Evolutionary conservation across 345 rosid species (phyloP).

Genomic region (Anacardium occidentale): DNA sequence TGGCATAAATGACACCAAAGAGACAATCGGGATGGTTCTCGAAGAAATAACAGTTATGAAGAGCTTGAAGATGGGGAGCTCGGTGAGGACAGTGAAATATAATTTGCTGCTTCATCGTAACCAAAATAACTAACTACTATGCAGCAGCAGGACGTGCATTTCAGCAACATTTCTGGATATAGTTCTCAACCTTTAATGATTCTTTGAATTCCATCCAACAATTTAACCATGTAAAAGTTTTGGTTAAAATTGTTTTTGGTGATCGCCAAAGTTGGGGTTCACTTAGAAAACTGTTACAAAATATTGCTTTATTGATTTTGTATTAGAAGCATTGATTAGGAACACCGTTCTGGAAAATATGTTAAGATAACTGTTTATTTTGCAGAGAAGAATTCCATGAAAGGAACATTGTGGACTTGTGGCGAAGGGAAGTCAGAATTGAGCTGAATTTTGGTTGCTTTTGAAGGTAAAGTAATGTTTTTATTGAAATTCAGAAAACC

Average conservation of each 20-base stretch:
- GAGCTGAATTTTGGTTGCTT: background rate
- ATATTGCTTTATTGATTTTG: background rate
- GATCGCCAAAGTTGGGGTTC: background rate
- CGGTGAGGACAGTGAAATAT: slow-evolving; percentile 88
- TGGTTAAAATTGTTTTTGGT: background rate
- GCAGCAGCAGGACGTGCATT: slow-evolving; percentile 14
- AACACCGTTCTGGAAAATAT: background rate
- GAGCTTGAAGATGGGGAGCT: slow-evolving; percentile 97
- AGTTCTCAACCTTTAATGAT: background rate
- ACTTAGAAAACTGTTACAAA: background rate
- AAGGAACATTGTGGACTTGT: background rate
- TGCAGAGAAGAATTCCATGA: slow-evolving; percentile 6
- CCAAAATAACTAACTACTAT: background rate
- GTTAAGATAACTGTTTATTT: background rate
- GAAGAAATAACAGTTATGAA: slow-evolving; percentile 63
- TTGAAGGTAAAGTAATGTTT: background rate
- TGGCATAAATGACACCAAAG: slow-evolving; percentile 73
- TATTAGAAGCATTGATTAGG: background rate
- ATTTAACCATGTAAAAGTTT: background rate
- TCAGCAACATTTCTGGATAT: slow-evolving; percentile 1
- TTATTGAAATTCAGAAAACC: background rate
- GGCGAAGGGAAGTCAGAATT: background rate
- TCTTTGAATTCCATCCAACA: background rate
- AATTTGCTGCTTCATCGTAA: slow-evolving; percentile 18
- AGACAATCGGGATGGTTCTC: slow-evolving; percentile 68